phyloP scores from a whole-genome alignment of 495 filamentous ascomycete species.

The Aspergillus ellipticus region DNA sequence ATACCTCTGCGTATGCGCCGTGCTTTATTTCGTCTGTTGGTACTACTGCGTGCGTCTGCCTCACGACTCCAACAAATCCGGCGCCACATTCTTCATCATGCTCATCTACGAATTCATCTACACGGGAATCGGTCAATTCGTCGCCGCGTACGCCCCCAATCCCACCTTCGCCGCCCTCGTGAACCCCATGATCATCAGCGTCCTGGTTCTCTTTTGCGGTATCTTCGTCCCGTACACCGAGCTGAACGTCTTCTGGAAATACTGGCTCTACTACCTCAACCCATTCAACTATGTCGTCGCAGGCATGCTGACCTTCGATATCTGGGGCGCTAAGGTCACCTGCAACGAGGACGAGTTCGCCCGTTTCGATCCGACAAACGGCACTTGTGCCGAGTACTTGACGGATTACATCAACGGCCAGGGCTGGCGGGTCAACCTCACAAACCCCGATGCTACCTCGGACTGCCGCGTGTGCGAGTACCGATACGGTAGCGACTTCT shows the following conservation, averaged over 20 bases:
- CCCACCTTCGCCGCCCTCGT: constrained; percentile 52
- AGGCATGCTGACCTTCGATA: constrained; percentile 50
- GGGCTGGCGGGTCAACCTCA: constrained; percentile 47
- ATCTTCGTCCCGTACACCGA: constrained; percentile 34
- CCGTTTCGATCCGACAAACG: constrained; percentile 47
- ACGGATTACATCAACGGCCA: constrained; percentile 34
- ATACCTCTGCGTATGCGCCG: constrained; percentile 46
- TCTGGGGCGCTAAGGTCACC: constrained; percentile 50
- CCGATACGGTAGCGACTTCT: constrained; percentile 28
- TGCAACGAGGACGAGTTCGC: constrained; percentile 57
- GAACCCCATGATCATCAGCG: constrained; percentile 54
- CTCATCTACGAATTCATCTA: constrained; percentile 53
- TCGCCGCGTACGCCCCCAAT: constrained; percentile 55
- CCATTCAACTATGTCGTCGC: constrained; percentile 64
- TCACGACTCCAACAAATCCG: constrained; percentile 29
- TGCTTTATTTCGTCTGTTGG: constrained; percentile 50
- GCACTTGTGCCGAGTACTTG: constrained; percentile 54
- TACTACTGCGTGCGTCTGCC: constrained; percentile 46
- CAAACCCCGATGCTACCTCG: constrained; percentile 45
- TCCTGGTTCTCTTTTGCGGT: constrained; percentile 54
- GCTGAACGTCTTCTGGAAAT: constrained; percentile 57
- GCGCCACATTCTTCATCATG: constrained; percentile 54
- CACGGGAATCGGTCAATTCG: constrained; percentile 58
- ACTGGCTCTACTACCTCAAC: constrained; percentile 71
- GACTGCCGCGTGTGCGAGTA: constrained; percentile 57